Evolutionary conservation across 805 yeast species (phyloP).

Genomic region (Maudiozyma turicensis): DNA sequence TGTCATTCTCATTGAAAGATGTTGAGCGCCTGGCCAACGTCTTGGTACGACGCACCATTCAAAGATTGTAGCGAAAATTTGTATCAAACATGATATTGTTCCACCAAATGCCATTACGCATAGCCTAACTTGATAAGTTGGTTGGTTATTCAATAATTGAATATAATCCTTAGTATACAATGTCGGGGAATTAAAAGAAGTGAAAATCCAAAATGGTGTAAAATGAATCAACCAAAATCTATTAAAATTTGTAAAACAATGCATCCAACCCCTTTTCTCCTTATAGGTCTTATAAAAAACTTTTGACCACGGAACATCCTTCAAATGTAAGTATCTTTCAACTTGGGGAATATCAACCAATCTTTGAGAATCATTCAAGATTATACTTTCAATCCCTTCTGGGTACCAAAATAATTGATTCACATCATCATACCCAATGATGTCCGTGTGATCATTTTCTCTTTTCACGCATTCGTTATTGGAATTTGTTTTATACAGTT

Average conservation of each 20-base stretch:
- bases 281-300: slow-evolving; percentile 66
- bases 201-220: slow-evolving; percentile 68
- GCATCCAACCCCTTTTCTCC: slow-evolving; percentile 72
- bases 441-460: slow-evolving; percentile 60
- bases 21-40: slow-evolving; percentile 61
- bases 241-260: slow-evolving; percentile 61
- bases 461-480: slow-evolving; percentile 51
- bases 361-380: slow-evolving; percentile 35
- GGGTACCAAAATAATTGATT: slow-evolving; percentile 83
- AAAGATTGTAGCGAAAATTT: slow-evolving; percentile 43
- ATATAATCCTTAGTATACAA: slow-evolving; percentile 52
- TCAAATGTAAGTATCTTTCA: slow-evolving; percentile 47
- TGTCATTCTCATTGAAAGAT: slow-evolving; percentile 39
- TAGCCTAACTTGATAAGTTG: slow-evolving; percentile 45
- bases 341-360: slow-evolving; percentile 45
- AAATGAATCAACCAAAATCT: slow-evolving; percentile 73
- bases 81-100: slow-evolving; percentile 45
- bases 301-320: slow-evolving; percentile 53
- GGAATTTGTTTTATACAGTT: slow-evolving; percentile 41
- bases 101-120: slow-evolving; percentile 64
- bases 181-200: slow-evolving; percentile 57
- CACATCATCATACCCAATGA: slow-evolving; percentile 83
- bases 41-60: slow-evolving; percentile 64
- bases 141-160: slow-evolving; percentile 46
- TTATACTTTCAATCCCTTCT: slow-evolving; percentile 52